These are phyloP conservation scores for Kernera saxatilis DNA, from an alignment of 345 rosid genomes.

Conservation along the genomic window DNA sequence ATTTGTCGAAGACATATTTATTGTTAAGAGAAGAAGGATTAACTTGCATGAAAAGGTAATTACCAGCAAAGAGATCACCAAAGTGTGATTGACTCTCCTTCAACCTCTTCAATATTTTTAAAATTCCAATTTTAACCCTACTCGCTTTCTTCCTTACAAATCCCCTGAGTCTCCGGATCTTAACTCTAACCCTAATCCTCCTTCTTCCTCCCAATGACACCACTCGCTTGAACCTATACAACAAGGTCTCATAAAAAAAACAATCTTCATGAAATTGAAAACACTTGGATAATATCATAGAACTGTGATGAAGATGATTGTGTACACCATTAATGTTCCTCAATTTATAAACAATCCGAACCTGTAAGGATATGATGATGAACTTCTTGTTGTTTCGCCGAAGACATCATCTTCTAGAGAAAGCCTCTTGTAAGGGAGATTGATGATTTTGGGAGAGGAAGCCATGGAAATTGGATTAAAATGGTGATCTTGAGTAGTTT, in stretches of 20 bases:
- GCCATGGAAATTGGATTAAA: constrained; percentile 13
- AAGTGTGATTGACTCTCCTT: constrained; percentile 55
- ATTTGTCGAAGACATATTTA: constrained; percentile 27
- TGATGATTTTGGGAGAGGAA: constrained; percentile 16
- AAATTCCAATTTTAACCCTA: constrained; percentile 33
- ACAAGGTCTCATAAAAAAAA: background rate
- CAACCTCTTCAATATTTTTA: constrained; percentile 50
- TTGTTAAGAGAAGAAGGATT: constrained; percentile 49
- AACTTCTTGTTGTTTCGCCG: constrained; percentile 13
- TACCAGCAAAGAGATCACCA: constrained; percentile 76
- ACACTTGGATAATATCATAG: background rate
- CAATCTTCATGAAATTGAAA: constrained; percentile 23
- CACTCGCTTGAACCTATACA: constrained; percentile 38
- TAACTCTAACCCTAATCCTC: constrained; percentile 43
- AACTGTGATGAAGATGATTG: background rate
- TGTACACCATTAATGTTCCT: background rate
- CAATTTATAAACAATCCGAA: background rate
- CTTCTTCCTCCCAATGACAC: constrained; percentile 34
- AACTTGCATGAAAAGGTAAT: constrained; percentile 64
- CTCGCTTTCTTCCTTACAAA: constrained; percentile 36
- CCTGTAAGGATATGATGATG: constrained; percentile 22
- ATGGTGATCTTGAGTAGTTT: background rate
- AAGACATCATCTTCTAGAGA: constrained; percentile 26
- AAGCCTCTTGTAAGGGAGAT: constrained; percentile 13
- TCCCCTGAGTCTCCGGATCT: constrained; percentile 39